Base-by-base conservation (phyloP, 108 stramenopile genomes). In the Skeletonema menzelii region DNA sequence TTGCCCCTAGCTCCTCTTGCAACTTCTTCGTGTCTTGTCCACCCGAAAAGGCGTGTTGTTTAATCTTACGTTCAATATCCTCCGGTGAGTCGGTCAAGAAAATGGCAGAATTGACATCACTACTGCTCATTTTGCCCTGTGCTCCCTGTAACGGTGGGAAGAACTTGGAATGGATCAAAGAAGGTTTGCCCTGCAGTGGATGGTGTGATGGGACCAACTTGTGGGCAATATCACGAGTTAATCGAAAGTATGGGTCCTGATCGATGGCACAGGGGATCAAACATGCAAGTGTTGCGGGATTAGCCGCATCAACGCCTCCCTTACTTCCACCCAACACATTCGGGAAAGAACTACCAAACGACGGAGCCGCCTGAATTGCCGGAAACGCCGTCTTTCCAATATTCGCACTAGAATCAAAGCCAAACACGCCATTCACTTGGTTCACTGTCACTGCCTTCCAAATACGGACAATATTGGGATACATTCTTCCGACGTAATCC, bases 211-310 rank as follows among this genome's bases (percentile, higher is more conserved):
- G 80, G 17, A 88, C 88, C 49, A 95, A 57, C 72, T 95, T 95
- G 85, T 93, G 97, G 8, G 99, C 99, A 49, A 99, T 89, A 75
- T 99, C 99, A 22, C 99, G 88, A 26, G 99, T 99, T 85, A 99
- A 91, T 32, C 99, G 97, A 82, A 99, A 99, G 88, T 99, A 99
- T 6, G 99, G 97, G 82, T 99, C 99, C 85, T 99, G 98, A 75
- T 99, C 99, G 73, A 99, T 99, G 63, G 97, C 99, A 73, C 97
- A 98, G n/a, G 98, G 98, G 68, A 97, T 97, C 63, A 98, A 82
- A 69, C 94, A 95, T 17, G 86, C 82, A 46, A 86, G 65, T 31
- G 89, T 85, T 19, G 80, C 80, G 8, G 81, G 83, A 19, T 82
- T 86, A 8, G 34, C 20, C 20, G 4, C 47, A 8, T 2, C 47